Conservation (phyloP, 129 eudicot species). For the Daucus carota region DNA sequence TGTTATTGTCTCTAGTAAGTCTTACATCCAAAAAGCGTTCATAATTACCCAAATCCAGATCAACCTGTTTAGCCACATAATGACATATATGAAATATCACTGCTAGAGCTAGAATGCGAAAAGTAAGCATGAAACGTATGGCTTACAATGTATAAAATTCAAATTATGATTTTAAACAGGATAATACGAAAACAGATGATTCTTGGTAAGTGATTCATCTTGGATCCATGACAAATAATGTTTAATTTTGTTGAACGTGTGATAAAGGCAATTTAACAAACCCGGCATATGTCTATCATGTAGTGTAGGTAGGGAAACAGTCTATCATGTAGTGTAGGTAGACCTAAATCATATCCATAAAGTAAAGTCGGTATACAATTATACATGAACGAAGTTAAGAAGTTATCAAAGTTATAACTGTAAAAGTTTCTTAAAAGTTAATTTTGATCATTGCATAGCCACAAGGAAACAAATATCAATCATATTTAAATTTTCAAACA, state of each 20-base stretch:
- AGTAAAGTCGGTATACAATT: neutral
- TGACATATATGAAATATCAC: neutral
- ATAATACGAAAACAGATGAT: neutral
- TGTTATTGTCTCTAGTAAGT: slow-evolving; percentile 89
- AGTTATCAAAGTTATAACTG: neutral
- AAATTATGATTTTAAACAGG: neutral
- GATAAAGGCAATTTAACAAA: neutral
- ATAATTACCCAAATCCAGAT: slow-evolving; percentile 89
- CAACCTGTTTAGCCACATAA: slow-evolving; percentile 44
- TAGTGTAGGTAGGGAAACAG: neutral
- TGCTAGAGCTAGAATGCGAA: neutral
- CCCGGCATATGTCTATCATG: neutral
- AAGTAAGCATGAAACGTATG: neutral
- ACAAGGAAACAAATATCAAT: neutral
- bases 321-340: neutral
- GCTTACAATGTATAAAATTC: neutral
- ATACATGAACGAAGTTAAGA: neutral
- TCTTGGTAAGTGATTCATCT: neutral
- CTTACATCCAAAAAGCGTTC: slow-evolving; percentile 83
- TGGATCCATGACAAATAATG: neutral
- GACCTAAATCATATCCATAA: neutral
- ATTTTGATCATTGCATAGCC: neutral
- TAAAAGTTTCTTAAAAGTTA: neutral
- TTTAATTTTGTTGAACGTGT: neutral
- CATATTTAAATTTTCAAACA: neutral